Base-by-base conservation (phyloP, 2,329 filamentous ascomycete genomes). In the Thelonectria blattea region DNA sequence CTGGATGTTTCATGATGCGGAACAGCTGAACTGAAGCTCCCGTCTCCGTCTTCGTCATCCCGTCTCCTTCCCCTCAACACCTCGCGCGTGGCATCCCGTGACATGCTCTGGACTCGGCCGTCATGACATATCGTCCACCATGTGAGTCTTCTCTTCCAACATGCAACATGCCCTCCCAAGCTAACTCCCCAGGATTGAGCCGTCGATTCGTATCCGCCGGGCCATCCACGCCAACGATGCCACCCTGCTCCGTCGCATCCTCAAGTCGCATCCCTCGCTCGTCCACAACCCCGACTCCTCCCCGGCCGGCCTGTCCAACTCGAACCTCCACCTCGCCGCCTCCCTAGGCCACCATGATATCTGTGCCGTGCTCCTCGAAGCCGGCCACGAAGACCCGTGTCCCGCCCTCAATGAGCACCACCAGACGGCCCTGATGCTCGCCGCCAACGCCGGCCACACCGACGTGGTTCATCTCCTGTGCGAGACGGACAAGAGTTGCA, bases 361-460 rank as follows among this genome's bases (percentile, higher is more conserved):
- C 68, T 89, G 86, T 73, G 83, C 85, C 67, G 83, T 88, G 55
- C 86, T 97, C 27, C 81, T 96, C 63, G 80, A 84, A n/a, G 81
- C 86, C 5, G 91, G 90, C 58, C 92, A 96, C 74, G 92, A 96
- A 74, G 74, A 80, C n/a, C 83, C 83, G 5, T 87, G 87, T 51
- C 87, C 93, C 30, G 90, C 89, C 12, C 83, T 92, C 64, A 96
- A 96, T 74, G 90, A 92, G 68, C 83, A 88, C 63, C 87, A 91
- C 71, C 89, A 94, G 71, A 96, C 92, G 0, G 89, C 92, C 0
- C 81, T 96, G 50, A 93, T 94, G 86, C 83, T 95, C 3, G 92
- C 92, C 11, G 86, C 91, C 1, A 79, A 78, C 7, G 83, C 83
- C 1, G 89, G 90, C 14, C 89, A 92, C 69, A 87, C 89, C 65